A percentile compares a stretch with the other conserved stretches of the same genome.
Evolutionary conservation across 108 stramenopile genomes (phyloP).

Genomic region (Mediolabrus comicus): DNA sequence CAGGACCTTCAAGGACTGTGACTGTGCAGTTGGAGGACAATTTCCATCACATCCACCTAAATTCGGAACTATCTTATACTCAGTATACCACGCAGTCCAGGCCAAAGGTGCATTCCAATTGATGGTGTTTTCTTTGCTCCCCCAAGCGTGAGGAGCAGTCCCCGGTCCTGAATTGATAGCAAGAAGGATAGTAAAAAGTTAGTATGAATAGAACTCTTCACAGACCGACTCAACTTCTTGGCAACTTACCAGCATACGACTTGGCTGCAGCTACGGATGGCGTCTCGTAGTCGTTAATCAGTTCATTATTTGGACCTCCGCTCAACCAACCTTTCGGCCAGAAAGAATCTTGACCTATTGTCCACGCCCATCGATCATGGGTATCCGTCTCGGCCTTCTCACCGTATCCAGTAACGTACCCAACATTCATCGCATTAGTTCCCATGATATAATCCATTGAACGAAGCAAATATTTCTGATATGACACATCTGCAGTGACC

Average conservation of each 20-base stretch:
- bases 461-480: conserved; percentile 19
- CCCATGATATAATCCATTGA: conserved; percentile 35
- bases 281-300: conserved; percentile 20
- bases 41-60: conserved; percentile 20
- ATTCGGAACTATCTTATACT: conserved; percentile 21
- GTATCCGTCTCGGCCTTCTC: conserved; percentile 32
- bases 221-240: no score
- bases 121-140: conserved; percentile 27
- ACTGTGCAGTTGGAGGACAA: not conserved
- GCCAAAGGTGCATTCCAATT: conserved; percentile 37
- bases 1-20: conserved; percentile 2
- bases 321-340: conserved; percentile 32
- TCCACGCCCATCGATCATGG: conserved; percentile 30
- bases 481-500: conserved; percentile 11
- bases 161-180: no score
- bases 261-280: conserved; percentile 25
- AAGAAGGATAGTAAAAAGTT: no score
- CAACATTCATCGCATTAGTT: conserved; percentile 23
- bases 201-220: no score
- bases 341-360: conserved; percentile 21
- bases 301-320: conserved; percentile 29
- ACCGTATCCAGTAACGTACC: conserved; percentile 32
- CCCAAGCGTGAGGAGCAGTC: conserved; percentile 35
- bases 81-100: conserved; percentile 31
- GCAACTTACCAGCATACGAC: conserved; percentile 30